Conservation (phyloP, 306 rosid genomes). For the Leucaena leucocephala region DNA sequence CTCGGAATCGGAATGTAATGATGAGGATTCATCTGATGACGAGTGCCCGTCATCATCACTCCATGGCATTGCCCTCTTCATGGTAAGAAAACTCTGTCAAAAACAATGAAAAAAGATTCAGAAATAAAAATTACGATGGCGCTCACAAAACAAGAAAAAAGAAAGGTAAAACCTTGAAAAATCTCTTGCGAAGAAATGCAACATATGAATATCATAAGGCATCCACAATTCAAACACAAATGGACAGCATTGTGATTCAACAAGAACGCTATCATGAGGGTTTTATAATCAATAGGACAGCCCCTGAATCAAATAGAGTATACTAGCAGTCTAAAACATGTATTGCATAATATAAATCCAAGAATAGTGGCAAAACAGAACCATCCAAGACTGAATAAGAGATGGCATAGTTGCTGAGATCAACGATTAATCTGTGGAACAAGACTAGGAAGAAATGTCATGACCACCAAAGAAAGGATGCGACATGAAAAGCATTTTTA, state of each 20-base stretch:
- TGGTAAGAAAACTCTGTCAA: slow-evolving; percentile 38
- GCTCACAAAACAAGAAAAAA: background rate
- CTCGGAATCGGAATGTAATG: slow-evolving; percentile 56
- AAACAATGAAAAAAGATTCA: background rate
- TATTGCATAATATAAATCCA: background rate
- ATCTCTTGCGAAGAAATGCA: background rate
- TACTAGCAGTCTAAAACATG: background rate
- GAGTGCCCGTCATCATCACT: slow-evolving; percentile 64
- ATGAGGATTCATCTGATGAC: slow-evolving; percentile 54
- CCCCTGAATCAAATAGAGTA: slow-evolving; percentile 26
- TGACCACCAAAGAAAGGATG: background rate
- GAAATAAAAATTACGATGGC: background rate
- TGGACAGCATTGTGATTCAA: slow-evolving; percentile 4
- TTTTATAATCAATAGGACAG: slow-evolving; percentile 25
- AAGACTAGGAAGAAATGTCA: background rate
- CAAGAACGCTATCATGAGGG: slow-evolving; percentile 3
- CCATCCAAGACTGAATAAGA: background rate
- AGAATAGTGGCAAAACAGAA: background rate
- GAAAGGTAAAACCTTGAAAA: background rate
- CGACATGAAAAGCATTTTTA: background rate
- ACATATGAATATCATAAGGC: background rate
- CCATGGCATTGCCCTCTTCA: slow-evolving; percentile 90
- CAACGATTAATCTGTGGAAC: background rate
- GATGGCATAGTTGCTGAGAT: background rate
- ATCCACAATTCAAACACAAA: background rate